These are phyloP conservation scores for Gyrodon lividus DNA, from an alignment of 768 basidiomycete species.

Conservation along the genomic window DNA sequence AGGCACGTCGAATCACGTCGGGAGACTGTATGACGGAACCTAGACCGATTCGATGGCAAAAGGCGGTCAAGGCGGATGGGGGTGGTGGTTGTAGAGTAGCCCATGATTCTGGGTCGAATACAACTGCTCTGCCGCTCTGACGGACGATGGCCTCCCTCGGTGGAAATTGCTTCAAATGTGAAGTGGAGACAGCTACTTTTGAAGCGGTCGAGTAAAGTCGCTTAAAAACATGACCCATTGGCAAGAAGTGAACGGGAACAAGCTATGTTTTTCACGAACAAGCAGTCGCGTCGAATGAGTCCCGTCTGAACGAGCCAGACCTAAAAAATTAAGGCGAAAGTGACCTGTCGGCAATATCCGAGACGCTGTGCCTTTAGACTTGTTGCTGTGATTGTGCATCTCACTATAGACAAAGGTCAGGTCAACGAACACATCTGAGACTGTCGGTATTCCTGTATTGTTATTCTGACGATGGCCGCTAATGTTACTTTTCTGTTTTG, in stretches of 20 bases:
- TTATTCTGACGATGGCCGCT: background rate
- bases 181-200: constrained; percentile 54
- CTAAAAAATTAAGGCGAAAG: constrained; percentile 25
- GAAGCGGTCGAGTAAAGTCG: constrained; percentile 50
- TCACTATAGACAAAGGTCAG: too few relatives aligned
- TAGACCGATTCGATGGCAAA: constrained; percentile 76
- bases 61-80: constrained; percentile 67
- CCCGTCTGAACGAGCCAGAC: constrained; percentile 10
- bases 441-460: background rate
- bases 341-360: constrained; percentile 32
- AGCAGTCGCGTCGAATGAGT: constrained; percentile 5
- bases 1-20: constrained; percentile 65
- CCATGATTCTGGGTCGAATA: constrained; percentile 70
- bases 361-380: too few relatives aligned
- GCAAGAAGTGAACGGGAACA: constrained; percentile 3
- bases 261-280: constrained; percentile 5
- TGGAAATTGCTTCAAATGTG: constrained; percentile 57
- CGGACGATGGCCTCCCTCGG: constrained; percentile 51
- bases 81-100: constrained; percentile 71
- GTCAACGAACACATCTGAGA: too few relatives aligned
- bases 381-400: background rate
- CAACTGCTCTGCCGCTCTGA: constrained; percentile 35
- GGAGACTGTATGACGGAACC: constrained; percentile 51
- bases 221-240: constrained; percentile 62
- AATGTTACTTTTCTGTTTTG: background rate